Evolutionary conservation across 495 filamentous ascomycete genomes (phyloP).

Genomic region (Podospora pseudocomata): DNA sequence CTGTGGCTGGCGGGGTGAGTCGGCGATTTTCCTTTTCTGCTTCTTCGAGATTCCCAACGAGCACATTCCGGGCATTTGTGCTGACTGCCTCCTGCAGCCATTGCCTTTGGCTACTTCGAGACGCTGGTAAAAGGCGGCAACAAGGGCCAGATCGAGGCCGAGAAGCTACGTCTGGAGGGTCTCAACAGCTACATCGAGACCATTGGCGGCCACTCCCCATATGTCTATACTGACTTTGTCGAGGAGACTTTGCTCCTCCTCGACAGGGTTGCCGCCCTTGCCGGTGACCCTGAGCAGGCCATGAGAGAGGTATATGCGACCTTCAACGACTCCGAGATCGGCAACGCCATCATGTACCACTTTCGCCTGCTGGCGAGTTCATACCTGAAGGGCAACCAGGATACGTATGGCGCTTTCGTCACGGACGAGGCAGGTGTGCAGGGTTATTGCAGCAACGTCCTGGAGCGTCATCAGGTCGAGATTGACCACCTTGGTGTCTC

Average conservation of each 20-base stretch:
- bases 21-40: constrained; percentile 21
- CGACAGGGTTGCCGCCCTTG: constrained; percentile 51
- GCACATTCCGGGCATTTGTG: neutral
- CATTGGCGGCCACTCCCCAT: constrained; percentile 60
- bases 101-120: constrained; percentile 92
- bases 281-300: constrained; percentile 53
- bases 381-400: constrained; percentile 73
- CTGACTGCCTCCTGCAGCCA: constrained; percentile 53
- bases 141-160: constrained; percentile 58
- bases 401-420: constrained; percentile 68
- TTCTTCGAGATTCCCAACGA: neutral
- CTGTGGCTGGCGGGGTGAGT: constrained; percentile 94
- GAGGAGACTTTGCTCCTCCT: constrained; percentile 69
- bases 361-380: constrained; percentile 76
- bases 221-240: constrained; percentile 79
- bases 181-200: constrained; percentile 65
- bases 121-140: constrained; percentile 66
- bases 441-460: constrained; percentile 63
- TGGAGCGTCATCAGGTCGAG: constrained; percentile 74
- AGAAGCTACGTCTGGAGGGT: constrained; percentile 65
- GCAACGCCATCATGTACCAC: constrained; percentile 67
- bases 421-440: constrained; percentile 53
- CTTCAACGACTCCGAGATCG: constrained; percentile 68
- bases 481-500: constrained; percentile 85
- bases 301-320: constrained; percentile 58